Base-by-base conservation (phyloP, 108 stramenopile genomes). In the Cyclotella baltica region DNA sequence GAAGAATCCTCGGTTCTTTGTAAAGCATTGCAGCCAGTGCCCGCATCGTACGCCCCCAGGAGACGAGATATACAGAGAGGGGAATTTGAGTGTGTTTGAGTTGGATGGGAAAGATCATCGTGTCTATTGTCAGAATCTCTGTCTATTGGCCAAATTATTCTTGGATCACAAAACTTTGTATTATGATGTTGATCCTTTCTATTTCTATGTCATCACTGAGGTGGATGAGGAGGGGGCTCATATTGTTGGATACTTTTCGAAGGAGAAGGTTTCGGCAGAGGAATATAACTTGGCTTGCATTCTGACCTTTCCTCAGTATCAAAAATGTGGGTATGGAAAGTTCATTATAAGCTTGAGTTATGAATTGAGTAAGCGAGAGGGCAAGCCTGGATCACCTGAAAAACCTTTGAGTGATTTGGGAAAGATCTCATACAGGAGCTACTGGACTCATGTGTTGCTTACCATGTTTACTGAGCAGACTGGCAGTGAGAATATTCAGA, bases 131-230 rank as follows among this genome's bases (percentile, higher is more conserved):
- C 99, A 98, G 73, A 98, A 98, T 77, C 83, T 99, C 5, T 99
- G 98, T 76, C 88, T 98, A 18, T 84, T 99, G 70, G 93, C 97
- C 47, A 99, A 99, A 83, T 88, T 99, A n/a, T 99, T 99, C 75
- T 75, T 99, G 73, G 99, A 99, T 88, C 99, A 99, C 90, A 99
- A 99, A 85, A 99, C 98, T 37, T 88, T 99, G 62, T 99, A 98
- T 82, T 99, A 97, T 81, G 98, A 98, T 73, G 99, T 99, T 19
- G 97, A 98, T 84, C 97, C 98, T 11, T 99, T 99, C 75, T 79
- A 96, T 34, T 99, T 99, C 79, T 99, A 98, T 87, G 94, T 98
- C 36, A 87, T 99, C 43, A 97, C 97, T 66, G 97, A 98, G 81
- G 94, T 95, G 9, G 97, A 98, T 73, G 91, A 90, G 29, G 75